phyloP scores from a whole-genome alignment of 345 rosid genomes.

The Murraya paniculata region DNA sequence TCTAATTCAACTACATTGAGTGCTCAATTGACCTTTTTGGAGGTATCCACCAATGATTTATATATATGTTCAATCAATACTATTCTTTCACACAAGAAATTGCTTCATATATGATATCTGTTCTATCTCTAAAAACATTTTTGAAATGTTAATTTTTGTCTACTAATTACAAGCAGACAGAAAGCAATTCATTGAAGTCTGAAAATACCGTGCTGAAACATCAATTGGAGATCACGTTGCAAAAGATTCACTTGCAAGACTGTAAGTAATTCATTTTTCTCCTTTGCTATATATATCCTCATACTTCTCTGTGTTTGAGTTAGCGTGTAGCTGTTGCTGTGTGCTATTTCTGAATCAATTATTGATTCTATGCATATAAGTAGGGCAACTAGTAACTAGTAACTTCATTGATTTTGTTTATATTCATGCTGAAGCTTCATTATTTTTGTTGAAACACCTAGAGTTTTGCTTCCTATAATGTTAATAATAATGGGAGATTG shows the following conservation, averaged over 20 bases:
- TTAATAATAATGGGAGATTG: too few relatives aligned
- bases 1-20: neutral
- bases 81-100: too few relatives aligned
- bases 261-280: constrained; percentile 13
- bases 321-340: too few relatives aligned
- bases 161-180: constrained; percentile 11
- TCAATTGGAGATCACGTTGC: neutral
- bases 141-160: neutral
- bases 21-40: neutral
- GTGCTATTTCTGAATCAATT: too few relatives aligned
- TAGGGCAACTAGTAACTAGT: too few relatives aligned
- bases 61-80: too few relatives aligned
- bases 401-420: too few relatives aligned
- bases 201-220: constrained; percentile 11
- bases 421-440: too few relatives aligned
- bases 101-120: too few relatives aligned
- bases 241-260: constrained; percentile 16
- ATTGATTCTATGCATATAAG: too few relatives aligned
- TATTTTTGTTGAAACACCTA: too few relatives aligned
- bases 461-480: too few relatives aligned
- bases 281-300: neutral
- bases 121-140: neutral
- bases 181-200: constrained; percentile 1
- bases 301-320: neutral
- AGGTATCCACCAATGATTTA: constrained; percentile 7